Evolutionary conservation across 1,139 yeast genomes (phyloP).

Genomic region (Blastobotrys arbuscula): DNA sequence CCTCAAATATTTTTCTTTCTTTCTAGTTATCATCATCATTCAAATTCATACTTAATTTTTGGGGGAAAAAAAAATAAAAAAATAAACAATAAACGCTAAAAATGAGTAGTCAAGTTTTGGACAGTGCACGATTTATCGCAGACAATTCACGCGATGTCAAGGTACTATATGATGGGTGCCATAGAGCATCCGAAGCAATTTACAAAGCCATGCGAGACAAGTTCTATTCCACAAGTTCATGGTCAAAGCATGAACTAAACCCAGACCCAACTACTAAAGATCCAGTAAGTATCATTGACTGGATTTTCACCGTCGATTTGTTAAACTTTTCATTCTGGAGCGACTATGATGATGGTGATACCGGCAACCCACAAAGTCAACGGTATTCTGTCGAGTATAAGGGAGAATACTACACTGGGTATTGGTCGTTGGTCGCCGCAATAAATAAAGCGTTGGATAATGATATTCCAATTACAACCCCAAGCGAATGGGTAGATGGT

Average conservation of each 20-base stretch:
- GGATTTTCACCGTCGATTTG: conserved; percentile 41
- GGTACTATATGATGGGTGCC: conserved; percentile 28
- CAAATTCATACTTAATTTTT: too few relatives aligned
- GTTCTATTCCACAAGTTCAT: conserved; percentile 33
- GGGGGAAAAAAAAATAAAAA: too few relatives aligned
- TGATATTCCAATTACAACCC: conserved; percentile 37
- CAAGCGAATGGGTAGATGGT: conserved; percentile 35
- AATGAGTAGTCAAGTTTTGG: conserved; percentile 8
- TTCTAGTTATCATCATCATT: too few relatives aligned
- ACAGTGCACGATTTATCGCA: conserved; percentile 29
- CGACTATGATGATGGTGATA: conserved; percentile 32
- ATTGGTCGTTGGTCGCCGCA: conserved; percentile 42
- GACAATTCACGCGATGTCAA: conserved; percentile 27
- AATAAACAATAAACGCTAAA: too few relatives aligned
- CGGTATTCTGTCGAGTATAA: conserved; percentile 35
- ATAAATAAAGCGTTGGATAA: conserved; percentile 38
- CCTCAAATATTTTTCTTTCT: too few relatives aligned
- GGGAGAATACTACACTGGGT: conserved; percentile 37
- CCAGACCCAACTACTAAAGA: conserved; percentile 24
- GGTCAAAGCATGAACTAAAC: conserved; percentile 36
- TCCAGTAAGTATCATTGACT: conserved; percentile 25
- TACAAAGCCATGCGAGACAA: conserved; percentile 27
- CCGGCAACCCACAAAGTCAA: conserved; percentile 29
- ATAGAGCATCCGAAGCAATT: conserved; percentile 29
- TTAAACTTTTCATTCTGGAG: conserved; percentile 43